Conservation (phyloP, 345 rosid species). For the Boechera divaricarpa region DNA sequence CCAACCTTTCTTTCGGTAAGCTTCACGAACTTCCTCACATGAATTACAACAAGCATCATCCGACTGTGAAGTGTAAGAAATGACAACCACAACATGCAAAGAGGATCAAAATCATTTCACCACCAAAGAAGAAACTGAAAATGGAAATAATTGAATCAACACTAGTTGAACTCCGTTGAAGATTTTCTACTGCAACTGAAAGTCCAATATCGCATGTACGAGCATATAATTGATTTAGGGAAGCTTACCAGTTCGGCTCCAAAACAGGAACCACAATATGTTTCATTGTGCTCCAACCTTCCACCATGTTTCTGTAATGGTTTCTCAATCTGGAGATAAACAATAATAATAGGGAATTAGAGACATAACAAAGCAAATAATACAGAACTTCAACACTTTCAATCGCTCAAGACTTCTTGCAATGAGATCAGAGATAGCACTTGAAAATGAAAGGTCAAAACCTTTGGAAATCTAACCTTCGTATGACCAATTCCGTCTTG, state of each 20-base stretch:
- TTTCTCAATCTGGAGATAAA: constrained; percentile 69
- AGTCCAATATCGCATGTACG: not conserved
- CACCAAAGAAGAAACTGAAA: not conserved
- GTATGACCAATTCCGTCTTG: constrained; percentile 92
- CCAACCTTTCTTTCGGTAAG: constrained; percentile 91
- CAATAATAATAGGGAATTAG: not conserved
- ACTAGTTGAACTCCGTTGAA: not conserved
- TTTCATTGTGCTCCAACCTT: constrained; percentile 96
- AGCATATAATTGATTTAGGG: not conserved
- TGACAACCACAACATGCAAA: constrained; percentile 19
- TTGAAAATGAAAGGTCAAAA: not conserved
- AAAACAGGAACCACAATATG: constrained; percentile 93
- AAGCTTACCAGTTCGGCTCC: constrained; percentile 83
- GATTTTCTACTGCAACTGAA: not conserved
- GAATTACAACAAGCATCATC: constrained; percentile 85
- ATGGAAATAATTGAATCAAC: not conserved
- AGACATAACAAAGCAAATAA: not conserved
- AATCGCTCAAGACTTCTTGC: constrained; percentile 13
- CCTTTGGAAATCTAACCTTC: constrained; percentile 59
- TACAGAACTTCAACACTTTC: not conserved
- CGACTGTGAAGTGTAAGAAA: constrained; percentile 49
- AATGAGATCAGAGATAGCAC: not conserved
- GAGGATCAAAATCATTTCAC: constrained; percentile 3
- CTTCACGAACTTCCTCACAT: constrained; percentile 93
- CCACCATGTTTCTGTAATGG: constrained; percentile 99